Evolutionary conservation across 768 basidiomycete genomes (phyloP), one percentile per base, ranked within the genome.

Genomic region (Lentinula lateritia): DNA sequence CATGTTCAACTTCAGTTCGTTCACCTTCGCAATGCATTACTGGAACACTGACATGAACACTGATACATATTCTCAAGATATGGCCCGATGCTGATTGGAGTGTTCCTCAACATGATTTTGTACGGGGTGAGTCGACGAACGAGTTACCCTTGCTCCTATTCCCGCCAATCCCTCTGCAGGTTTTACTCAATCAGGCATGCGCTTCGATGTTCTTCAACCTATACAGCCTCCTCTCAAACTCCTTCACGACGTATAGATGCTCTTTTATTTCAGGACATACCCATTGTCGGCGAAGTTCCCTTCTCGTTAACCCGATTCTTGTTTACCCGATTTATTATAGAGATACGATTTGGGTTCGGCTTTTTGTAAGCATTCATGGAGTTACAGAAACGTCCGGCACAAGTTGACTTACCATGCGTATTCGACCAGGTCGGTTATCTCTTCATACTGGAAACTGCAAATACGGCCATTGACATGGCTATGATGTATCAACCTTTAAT

Each of bases 401-500:
- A 45, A 23, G 39, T 56, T 7, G 34, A 32, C 15, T 13, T 28
- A 6, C 13, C 20, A 6, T 32, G 23, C 35, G 34, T 54, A 3
- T 18, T 8, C 5, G 10, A 3, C 18, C n/a, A 80, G 78, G 76
- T 81, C 6, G 61, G 75, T 28, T 78, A 76, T 62, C 66, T 81
- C 5, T 79, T 82, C 62, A 39, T 76, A 15, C 62, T 76, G 12
- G 80, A 81, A 60, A 75, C 78, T 1, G 60, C 75, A 1, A 81
- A 81, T 62, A 79, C 80, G 2, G 78, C 65, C 6, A 76, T 74
- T 63, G 75, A 78, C 64, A 77, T 81, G 58, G 74, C 71, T 7
- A 75, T 81, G 67, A 74, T 81, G 67, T 82, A 76, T 52, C 75
- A 82, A 61, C 80, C 80, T 0, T 70, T 82, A 1, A 78, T 82